Conservation (phyloP, 805 yeast species). For the Jamesozyma hellenica region DNA sequence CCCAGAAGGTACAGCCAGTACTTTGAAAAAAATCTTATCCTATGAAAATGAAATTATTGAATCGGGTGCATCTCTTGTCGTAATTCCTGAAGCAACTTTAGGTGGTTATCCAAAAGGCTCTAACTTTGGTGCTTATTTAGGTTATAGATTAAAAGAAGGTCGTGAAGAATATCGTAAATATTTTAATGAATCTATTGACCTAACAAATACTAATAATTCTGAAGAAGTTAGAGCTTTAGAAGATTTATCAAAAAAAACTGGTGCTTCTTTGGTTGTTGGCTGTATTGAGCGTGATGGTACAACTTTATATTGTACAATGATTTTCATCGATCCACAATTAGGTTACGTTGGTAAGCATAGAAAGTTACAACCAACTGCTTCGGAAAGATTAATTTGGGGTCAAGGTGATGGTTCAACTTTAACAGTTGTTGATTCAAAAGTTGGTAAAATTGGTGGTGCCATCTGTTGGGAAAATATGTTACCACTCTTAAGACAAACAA, state of each 20-base stretch:
- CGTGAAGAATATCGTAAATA: background rate
- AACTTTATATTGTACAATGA: background rate
- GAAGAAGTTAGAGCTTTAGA: background rate
- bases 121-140: background rate
- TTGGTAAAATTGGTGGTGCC: background rate
- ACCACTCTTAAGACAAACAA: background rate
- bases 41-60: background rate
- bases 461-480: background rate
- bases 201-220: background rate
- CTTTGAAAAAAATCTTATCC: background rate
- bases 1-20: background rate
- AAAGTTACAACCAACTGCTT: background rate
- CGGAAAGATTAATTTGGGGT: slow-evolving; percentile 1
- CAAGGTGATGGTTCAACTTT: background rate
- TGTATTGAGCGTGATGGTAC: background rate
- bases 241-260: background rate
- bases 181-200: background rate
- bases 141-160: background rate
- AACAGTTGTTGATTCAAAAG: background rate
- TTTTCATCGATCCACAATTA: background rate
- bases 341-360: background rate
- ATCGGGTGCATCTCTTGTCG: background rate
- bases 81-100: background rate
- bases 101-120: background rate
- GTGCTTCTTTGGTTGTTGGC: background rate